Evolutionary conservation across 2,329 filamentous ascomycete species (phyloP), one percentile per base, ranked within the genome.

Genomic region (Aureobasidium sp.): DNA sequence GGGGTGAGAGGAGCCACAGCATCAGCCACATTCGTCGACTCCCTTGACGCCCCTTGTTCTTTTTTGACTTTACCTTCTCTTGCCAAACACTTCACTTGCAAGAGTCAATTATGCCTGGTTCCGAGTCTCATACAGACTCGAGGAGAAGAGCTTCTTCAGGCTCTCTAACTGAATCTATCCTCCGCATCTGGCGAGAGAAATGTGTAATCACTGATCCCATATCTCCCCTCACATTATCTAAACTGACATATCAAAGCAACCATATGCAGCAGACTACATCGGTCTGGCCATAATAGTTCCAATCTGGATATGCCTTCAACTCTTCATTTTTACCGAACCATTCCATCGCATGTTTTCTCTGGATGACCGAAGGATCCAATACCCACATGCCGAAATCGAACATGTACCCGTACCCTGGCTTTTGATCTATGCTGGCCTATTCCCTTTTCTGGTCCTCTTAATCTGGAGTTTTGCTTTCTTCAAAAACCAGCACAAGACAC

Each of bases 311-410:
- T 68, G 86, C 34, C 48, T 66, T 8, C 70, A 90, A 82, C 80
- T 90, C 47, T 80, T 85, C 74, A 77, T 89, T 68, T 80, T 88
- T 66, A 82, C 90, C 68, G 86, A 87, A 64, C 94, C 94, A 0
- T 97, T 97, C 73, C 91, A 97, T 73, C 91, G 90, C 76, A 89
- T 97, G 85, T 97, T 99, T 77, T 89, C 85, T 66, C 83, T 97
- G 65, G 89, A 91, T 72, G 91, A 97, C 72, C 82, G 89, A 29
- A 80, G 85, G 53, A 91, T 97, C 63, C 87, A 90, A 66, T 97
- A 88, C 70, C 94, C 94, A 0, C 89, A 96, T 75, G 91, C 94
- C 27, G 81, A 88, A 62, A 76, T 88, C 55, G 92, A 99, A 74
- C 84, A 91, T 65, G 94, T 99, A 0, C 81, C 91, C 8, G 86